These are phyloP conservation scores for Cryphonectria carpinicola DNA, from an alignment of 2,329 filamentous ascomycete genomes.

Conservation along the genomic window DNA sequence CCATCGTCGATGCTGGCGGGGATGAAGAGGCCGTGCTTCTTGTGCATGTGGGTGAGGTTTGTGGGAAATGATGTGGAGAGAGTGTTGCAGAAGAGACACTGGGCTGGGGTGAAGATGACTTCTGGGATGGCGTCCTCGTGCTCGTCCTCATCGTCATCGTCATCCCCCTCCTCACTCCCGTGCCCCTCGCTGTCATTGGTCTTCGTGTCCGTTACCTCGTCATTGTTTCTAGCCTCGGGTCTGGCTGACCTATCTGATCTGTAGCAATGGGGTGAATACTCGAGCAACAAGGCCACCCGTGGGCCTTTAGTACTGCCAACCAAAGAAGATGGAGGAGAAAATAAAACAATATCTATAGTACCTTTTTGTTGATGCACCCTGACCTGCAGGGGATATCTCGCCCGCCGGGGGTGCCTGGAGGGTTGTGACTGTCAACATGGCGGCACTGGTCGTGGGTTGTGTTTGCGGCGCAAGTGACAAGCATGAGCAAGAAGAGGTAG, in stretches of 20 bases:
- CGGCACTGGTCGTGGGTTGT: background rate
- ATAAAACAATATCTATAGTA: background rate
- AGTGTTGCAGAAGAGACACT: slow-evolving; percentile 50
- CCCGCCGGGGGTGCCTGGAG: background rate
- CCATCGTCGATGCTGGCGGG: slow-evolving; percentile 37
- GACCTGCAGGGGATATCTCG: background rate
- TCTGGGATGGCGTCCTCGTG: background rate
- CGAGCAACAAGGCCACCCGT: background rate
- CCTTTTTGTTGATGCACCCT: background rate
- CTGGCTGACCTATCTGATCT: background rate
- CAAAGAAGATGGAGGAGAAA: too few species aligned
- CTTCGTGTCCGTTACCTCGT: background rate
- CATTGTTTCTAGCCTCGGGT: background rate
- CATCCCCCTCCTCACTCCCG: too few species aligned
- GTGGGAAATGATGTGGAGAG: slow-evolving; percentile 37
- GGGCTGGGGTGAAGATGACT: slow-evolving; percentile 34
- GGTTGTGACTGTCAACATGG: background rate
- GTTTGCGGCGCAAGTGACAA: background rate
- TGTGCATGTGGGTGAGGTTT: slow-evolving; percentile 53
- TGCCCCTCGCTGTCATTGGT: background rate
- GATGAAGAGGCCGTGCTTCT: slow-evolving; percentile 51
- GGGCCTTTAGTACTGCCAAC: background rate
- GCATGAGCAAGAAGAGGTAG: background rate
- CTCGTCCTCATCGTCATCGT: background rate
- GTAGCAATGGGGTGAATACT: background rate